Evolutionary conservation across 1,139 yeast species (phyloP).

Genomic region (Candida gigantensis): DNA sequence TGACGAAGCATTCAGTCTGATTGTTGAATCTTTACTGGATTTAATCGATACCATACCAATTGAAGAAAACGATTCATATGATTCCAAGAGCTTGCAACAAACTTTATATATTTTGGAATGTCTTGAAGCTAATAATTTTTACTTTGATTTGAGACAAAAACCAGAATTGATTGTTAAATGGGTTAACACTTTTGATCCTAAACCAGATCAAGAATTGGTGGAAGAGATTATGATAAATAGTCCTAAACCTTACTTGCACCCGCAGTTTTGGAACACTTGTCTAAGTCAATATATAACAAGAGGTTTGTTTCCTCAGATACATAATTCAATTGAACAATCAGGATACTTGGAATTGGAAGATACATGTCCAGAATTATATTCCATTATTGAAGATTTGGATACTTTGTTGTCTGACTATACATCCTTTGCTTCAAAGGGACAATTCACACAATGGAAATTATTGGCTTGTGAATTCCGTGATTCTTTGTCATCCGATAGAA

Average conservation of each 20-base stretch:
- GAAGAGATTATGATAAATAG: slow-evolving; percentile 44
- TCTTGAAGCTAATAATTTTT: slow-evolving; percentile 54
- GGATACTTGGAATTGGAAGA: slow-evolving; percentile 39
- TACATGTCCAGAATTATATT: slow-evolving; percentile 28
- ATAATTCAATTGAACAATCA: slow-evolving; percentile 45
- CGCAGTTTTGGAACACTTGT: slow-evolving; percentile 63
- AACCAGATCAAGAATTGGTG: slow-evolving; percentile 54
- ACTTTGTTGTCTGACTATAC: slow-evolving; percentile 42
- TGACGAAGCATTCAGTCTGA: slow-evolving; percentile 28
- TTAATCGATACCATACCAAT: slow-evolving; percentile 17
- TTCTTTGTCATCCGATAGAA: slow-evolving; percentile 26
- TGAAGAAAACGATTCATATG: slow-evolving; percentile 7
- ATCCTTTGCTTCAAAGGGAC: slow-evolving; percentile 40
- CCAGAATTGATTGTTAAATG: slow-evolving; percentile 55
- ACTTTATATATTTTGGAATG: slow-evolving; percentile 56
- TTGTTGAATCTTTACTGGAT: slow-evolving; percentile 25
- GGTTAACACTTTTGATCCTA: slow-evolving; percentile 66
- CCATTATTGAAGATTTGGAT: slow-evolving; percentile 51
- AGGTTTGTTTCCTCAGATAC: slow-evolving; percentile 62
- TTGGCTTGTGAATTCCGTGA: slow-evolving; percentile 54
- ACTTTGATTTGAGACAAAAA: slow-evolving; percentile 37
- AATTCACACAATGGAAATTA: slow-evolving; percentile 53
- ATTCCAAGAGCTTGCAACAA: slow-evolving; percentile 11
- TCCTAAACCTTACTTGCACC: slow-evolving; percentile 53
- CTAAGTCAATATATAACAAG: slow-evolving; percentile 58